phyloP scores from a whole-genome alignment of 805 yeast genomes.

The Candida yuanshanica region DNA sequence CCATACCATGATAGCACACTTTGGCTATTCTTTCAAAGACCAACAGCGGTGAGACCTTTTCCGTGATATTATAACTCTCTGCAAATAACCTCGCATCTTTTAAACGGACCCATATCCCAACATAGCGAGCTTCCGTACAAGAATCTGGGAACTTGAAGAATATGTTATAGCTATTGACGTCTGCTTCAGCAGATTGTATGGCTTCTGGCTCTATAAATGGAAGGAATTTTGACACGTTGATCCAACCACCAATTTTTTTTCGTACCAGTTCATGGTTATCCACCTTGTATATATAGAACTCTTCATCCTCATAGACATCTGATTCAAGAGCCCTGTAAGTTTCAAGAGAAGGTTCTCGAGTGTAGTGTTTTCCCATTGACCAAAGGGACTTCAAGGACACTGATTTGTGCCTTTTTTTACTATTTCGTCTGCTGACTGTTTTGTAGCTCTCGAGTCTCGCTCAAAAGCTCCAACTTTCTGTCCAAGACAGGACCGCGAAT shows the following conservation, averaged over 20 bases:
- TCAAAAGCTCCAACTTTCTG: no score
- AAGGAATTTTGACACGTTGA: conserved; percentile 15
- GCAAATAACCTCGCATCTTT: conserved; percentile 21
- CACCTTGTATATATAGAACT: conserved; percentile 8
- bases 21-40: conserved; percentile 22
- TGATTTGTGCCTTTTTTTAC: no score
- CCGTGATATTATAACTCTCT: conserved; percentile 9
- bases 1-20: conserved; percentile 19
- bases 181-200: neutral
- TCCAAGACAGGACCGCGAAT: no score
- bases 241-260: conserved; percentile 21
- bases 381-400: no score
- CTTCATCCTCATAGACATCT: conserved; percentile 5
- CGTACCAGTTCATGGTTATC: conserved; percentile 8
- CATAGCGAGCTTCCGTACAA: neutral
- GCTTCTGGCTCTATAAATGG: neutral
- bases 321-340: conserved; percentile 3
- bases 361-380: neutral
- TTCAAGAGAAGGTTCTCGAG: conserved; percentile 4
- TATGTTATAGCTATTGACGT: conserved; percentile 1
- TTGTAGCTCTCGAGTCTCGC: no score
- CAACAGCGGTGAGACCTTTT: conserved; percentile 17
- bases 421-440: no score
- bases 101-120: conserved; percentile 22
- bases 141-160: neutral